A percentile compares a stretch with the other conserved stretches of the same genome.
phyloP scores from a whole-genome alignment of 176 grass and related monocot species.

The Triticum timopheevii region DNA sequence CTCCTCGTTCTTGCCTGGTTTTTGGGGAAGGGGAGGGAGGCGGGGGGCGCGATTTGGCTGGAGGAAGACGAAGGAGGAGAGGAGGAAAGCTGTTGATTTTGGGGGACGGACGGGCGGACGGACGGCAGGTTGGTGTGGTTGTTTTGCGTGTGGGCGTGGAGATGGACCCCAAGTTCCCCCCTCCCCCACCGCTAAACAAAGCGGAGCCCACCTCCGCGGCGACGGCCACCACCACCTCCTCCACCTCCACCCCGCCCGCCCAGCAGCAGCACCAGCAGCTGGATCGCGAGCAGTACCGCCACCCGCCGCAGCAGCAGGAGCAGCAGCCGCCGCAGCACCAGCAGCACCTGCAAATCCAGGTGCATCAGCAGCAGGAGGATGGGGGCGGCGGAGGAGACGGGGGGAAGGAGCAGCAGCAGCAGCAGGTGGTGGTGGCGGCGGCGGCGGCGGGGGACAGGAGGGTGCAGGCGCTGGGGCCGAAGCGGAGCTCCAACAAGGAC shows the following conservation, averaged over 20 bases:
- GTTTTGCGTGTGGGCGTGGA: slow-evolving; percentile 24
- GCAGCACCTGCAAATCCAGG: slow-evolving; percentile 47
- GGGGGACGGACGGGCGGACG: too few relatives aligned
- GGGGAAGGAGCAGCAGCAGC: slow-evolving; percentile 26
- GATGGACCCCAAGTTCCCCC: slow-evolving; percentile 73
- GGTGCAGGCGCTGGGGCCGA: slow-evolving; percentile 59
- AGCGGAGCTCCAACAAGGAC: slow-evolving; percentile 87
- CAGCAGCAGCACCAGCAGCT: slow-evolving; percentile 36
- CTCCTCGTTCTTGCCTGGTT: slow-evolving; percentile 21
- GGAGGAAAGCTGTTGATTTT: not conserved
- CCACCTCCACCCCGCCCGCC: slow-evolving; percentile 30
- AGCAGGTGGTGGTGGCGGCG: slow-evolving; percentile 6
- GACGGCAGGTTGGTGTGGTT: slow-evolving; percentile 29
- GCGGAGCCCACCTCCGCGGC: slow-evolving; percentile 60
- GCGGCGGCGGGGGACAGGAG: slow-evolving; percentile 38
- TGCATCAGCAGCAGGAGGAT: slow-evolving; percentile 37
- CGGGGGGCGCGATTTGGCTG: slow-evolving; percentile 16
- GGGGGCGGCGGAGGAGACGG: not conserved
- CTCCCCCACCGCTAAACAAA: slow-evolving; percentile 69
- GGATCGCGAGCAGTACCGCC: slow-evolving; percentile 60
- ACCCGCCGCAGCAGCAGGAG: not conserved
- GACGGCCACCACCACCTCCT: slow-evolving; percentile 22
- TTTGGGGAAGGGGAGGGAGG: not conserved
- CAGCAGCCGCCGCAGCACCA: slow-evolving; percentile 14
- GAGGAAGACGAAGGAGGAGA: not conserved